A percentile compares a stretch with the other conserved stretches of the same genome.
Conservation (phyloP, 2,329 filamentous ascomycete genomes). For the Trichoderma hamatum region DNA sequence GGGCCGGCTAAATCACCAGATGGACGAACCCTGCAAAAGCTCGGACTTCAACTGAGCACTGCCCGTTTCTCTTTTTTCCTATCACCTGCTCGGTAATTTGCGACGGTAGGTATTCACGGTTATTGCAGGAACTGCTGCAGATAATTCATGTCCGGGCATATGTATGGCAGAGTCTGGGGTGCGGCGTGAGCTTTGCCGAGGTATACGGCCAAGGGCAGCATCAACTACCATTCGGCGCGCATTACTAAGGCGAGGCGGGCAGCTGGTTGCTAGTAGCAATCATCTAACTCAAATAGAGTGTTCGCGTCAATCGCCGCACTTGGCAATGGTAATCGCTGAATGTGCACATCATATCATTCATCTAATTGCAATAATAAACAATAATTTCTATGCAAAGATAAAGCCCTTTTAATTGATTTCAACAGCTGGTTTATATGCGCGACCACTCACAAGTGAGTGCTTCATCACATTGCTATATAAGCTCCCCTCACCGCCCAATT, state of each 20-base stretch:
- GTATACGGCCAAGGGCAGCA: not conserved
- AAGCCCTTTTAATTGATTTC: not conserved
- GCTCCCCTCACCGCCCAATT: constrained; percentile 31
- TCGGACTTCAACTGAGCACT: not conserved
- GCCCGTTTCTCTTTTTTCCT: not conserved
- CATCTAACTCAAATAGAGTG: not conserved
- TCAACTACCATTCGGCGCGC: not conserved
- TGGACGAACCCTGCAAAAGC: not conserved
- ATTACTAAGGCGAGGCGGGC: not conserved
- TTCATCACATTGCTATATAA: not conserved
- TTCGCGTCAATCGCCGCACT: not conserved
- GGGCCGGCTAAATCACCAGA: not conserved
- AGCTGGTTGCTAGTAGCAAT: not conserved
- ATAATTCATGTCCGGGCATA: not conserved
- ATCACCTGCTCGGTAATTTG: not conserved
- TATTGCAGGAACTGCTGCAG: not conserved
- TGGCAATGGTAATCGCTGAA: not conserved
- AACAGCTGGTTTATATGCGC: not conserved
- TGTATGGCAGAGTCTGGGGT: not conserved
- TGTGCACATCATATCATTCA: not conserved
- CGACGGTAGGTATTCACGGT: not conserved
- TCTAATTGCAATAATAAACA: not conserved
- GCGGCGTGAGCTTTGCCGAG: not conserved
- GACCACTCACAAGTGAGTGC: not conserved
- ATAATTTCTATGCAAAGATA: not conserved